Evolutionary conservation across 2,329 filamentous ascomycete species (phyloP), one percentile per base, ranked within the genome.

Genomic region (Colletotrichum acutatum): DNA sequence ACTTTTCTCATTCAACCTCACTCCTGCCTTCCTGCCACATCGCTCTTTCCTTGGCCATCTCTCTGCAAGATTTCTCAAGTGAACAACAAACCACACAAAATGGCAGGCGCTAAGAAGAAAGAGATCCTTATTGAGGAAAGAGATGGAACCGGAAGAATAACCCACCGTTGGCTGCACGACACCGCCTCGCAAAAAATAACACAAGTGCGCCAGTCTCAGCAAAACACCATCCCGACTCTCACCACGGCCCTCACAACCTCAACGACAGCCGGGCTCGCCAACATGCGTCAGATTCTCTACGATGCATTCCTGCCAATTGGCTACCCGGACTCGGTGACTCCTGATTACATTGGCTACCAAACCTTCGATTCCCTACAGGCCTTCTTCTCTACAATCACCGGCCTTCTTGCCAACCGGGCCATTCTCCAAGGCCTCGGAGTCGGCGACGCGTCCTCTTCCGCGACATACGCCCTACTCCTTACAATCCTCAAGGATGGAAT

Each of bases 241-340:
- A 24, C 37, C 34, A 75, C 69, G 24, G 72, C 76, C 9, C 79
- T 77, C 52, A 19, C 60, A 2, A 16, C 46, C n/a, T 52, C 57
- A 30, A 64, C 16, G 5, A 26, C 30, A 4, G 22, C 46, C 16
- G 22, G 14, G 3, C 12, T 66, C 19, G 22, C 19, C 16, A 42
- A 65, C 32, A 59, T 75, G 9, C 66, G 63, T 11, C 74, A 75
- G 19, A 69, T 86, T 9, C 79, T 95, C 19, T 77, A 75, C 54
- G 91, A 94, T 76, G 89, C 95, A 32, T 97, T 98, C 79, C 87
- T 98, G 1, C 95, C 95, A 0, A 91, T 93, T 1, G 95, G 95
- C n/a, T 98, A 93, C 81, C 95, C 95, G 0, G 90, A 95, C 76
- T 97, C 92, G 61, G 95, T 98, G 34, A 96, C 93, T 1, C 85